A percentile compares a stretch with the other conserved stretches of the same genome.
Evolutionary conservation across 176 grass and related monocot species (phyloP).

Genomic region (Luzula sylvatica): DNA sequence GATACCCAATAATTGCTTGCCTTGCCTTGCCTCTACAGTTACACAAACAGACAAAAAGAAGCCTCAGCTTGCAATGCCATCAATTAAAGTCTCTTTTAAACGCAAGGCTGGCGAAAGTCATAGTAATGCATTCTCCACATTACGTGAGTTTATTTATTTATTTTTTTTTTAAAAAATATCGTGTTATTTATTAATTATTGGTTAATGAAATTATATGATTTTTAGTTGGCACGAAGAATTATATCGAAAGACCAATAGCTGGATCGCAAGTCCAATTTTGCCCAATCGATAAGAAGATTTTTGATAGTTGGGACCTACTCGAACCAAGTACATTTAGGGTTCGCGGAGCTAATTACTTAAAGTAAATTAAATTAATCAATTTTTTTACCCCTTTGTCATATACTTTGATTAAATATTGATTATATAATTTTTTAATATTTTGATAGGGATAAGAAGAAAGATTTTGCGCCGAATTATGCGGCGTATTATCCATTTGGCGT

Average conservation of each 20-base stretch:
- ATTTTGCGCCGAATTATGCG: slow-evolving; percentile 67
- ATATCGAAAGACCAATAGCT: slow-evolving; percentile 68
- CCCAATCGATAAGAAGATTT: slow-evolving; percentile 58
- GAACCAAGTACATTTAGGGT: slow-evolving; percentile 81
- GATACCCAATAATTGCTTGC: slow-evolving; percentile 71
- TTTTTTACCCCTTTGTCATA: too few relatives aligned
- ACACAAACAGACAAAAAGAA: slow-evolving; percentile 65
- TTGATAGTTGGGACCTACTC: slow-evolving; percentile 78
- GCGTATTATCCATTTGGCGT: slow-evolving; percentile 91
- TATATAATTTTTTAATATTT: neutral
- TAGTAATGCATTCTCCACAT: slow-evolving; percentile 31
- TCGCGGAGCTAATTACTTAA: slow-evolving; percentile 77
- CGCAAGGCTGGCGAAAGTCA: slow-evolving; percentile 68
- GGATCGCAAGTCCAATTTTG: slow-evolving; percentile 88
- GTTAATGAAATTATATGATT: slow-evolving; percentile 5
- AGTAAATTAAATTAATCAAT: slow-evolving; percentile 40
- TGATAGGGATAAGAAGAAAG: slow-evolving; percentile 97
- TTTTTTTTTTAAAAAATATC: slow-evolving; percentile 2
- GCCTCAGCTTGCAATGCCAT: slow-evolving; percentile 42
- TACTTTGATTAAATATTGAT: neutral
- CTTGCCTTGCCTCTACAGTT: slow-evolving; percentile 62
- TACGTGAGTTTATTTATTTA: slow-evolving; percentile 44
- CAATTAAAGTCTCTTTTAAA: slow-evolving; percentile 90
- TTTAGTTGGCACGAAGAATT: slow-evolving; percentile 63
- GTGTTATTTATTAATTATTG: slow-evolving; percentile 5